Percentiles rank a stretch among this genome's conserved stretches.
These are phyloP conservation scores for Phialocephala sp. DNA, from an alignment of 2,329 filamentous ascomycete genomes.

Conservation along the genomic window DNA sequence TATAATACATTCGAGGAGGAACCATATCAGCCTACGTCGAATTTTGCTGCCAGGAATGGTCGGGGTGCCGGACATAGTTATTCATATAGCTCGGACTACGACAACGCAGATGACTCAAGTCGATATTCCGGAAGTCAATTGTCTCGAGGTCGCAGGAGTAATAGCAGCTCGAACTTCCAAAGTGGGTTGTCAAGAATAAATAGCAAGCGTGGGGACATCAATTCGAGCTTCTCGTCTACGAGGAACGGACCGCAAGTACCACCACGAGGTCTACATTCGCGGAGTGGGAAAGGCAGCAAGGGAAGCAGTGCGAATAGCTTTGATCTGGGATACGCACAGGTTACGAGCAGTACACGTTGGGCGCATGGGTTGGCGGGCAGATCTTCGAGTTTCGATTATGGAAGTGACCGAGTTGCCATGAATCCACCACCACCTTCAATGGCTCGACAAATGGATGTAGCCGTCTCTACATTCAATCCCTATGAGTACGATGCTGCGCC, in stretches of 20 bases:
- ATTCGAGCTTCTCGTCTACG: constrained; percentile 45
- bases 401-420: constrained; percentile 48
- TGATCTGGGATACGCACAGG: constrained; percentile 65
- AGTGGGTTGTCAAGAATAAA: constrained; percentile 65
- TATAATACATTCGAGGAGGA: constrained; percentile 42
- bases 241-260: constrained; percentile 44
- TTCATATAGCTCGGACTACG: constrained; percentile 67
- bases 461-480: constrained; percentile 28
- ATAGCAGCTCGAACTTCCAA: constrained; percentile 78
- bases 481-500: constrained; percentile 80
- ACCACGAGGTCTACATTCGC: constrained; percentile 55
- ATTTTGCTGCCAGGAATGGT: constrained; percentile 34
- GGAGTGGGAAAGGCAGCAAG: constrained; percentile 71
- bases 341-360: constrained; percentile 63
- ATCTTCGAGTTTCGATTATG: constrained; percentile 78
- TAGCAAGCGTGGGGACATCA: constrained; percentile 54
- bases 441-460: constrained; percentile 40
- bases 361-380: constrained; percentile 55
- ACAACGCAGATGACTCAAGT: constrained; percentile 59
- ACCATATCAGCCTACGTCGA: constrained; percentile 35
- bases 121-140: constrained; percentile 55
- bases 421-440: constrained; percentile 40
- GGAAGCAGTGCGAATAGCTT: constrained; percentile 72
- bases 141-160: constrained; percentile 72
- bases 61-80: constrained; percentile 49